These are phyloP conservation scores for Pseudogymnoascus sp. DNA, from an alignment of 2,329 filamentous ascomycete genomes.

Conservation along the genomic window DNA sequence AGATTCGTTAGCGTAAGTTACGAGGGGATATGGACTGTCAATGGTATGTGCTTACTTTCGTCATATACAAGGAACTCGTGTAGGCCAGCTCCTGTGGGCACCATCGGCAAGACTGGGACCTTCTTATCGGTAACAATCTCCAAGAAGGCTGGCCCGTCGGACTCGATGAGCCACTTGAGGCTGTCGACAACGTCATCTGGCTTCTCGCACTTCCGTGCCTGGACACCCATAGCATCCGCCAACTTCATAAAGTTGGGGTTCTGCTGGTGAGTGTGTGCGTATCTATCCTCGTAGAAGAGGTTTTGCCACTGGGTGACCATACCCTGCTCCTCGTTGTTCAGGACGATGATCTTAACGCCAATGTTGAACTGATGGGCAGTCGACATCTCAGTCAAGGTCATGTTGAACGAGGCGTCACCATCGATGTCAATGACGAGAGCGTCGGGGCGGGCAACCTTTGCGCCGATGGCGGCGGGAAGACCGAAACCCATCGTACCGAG, in stretches of 20 bases:
- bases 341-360: slow-evolving; percentile 84
- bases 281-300: slow-evolving; percentile 93
- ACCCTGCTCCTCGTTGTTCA: slow-evolving; percentile 97
- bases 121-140: slow-evolving; percentile 89
- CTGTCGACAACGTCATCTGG: slow-evolving; percentile 69
- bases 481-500: slow-evolving; percentile 95
- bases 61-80: slow-evolving; percentile 93
- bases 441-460: slow-evolving; percentile 69
- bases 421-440: slow-evolving; percentile 79
- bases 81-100: slow-evolving; percentile 75
- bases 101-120: slow-evolving; percentile 96
- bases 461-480: slow-evolving; percentile 88
- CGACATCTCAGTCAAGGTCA: slow-evolving; percentile 92
- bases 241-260: slow-evolving; percentile 97
- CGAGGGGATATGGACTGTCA: slow-evolving; percentile 13
- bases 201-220: slow-evolving; percentile 62
- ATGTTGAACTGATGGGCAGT: slow-evolving; percentile 95
- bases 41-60: slow-evolving; percentile 47
- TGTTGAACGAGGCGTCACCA: slow-evolving; percentile 97
- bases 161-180: slow-evolving; percentile 81
- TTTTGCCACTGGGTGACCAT: slow-evolving; percentile 99
- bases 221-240: slow-evolving; percentile 82
- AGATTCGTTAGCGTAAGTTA: slow-evolving; percentile 30
- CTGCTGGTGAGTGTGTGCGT: slow-evolving; percentile 82
- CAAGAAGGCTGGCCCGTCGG: slow-evolving; percentile 83